Conservation (phyloP, 148 eudicot genomes). For the Nepenthes gracilis region DNA sequence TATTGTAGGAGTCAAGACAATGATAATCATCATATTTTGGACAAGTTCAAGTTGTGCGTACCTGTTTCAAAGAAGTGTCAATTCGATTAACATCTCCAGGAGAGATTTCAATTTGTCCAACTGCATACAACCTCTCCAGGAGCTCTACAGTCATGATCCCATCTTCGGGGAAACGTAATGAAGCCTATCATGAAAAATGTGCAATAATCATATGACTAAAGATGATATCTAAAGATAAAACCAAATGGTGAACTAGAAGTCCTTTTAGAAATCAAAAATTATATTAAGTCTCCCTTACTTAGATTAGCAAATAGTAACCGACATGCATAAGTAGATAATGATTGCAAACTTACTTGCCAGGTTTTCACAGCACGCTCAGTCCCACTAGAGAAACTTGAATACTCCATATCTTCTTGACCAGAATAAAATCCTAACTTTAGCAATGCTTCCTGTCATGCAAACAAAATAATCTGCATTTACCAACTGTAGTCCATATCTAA, state of each 20-base stretch:
- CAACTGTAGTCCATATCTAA: neutral
- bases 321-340: neutral
- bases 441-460: conserved; percentile 59
- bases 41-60: neutral
- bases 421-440: conserved; percentile 74
- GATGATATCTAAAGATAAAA: neutral
- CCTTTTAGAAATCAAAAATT: neutral
- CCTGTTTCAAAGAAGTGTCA: neutral
- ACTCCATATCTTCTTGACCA: conserved; percentile 93
- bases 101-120: conserved; percentile 12
- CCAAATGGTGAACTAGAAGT: neutral
- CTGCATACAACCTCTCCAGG: conserved; percentile 38
- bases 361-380: conserved; percentile 91
- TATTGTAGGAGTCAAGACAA: too few relatives aligned
- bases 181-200: conserved; percentile 33
- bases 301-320: neutral
- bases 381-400: conserved; percentile 59
- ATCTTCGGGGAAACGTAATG: conserved; percentile 49
- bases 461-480: neutral
- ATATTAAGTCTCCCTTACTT: neutral
- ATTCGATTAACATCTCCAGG: neutral
- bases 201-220: neutral
- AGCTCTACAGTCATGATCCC: conserved; percentile 79
- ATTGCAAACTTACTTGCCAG: conserved; percentile 78
- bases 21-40: too few relatives aligned